Evolutionary conservation across 2,329 filamentous ascomycete species (phyloP).

Genomic region (Chaetomium sp.): DNA sequence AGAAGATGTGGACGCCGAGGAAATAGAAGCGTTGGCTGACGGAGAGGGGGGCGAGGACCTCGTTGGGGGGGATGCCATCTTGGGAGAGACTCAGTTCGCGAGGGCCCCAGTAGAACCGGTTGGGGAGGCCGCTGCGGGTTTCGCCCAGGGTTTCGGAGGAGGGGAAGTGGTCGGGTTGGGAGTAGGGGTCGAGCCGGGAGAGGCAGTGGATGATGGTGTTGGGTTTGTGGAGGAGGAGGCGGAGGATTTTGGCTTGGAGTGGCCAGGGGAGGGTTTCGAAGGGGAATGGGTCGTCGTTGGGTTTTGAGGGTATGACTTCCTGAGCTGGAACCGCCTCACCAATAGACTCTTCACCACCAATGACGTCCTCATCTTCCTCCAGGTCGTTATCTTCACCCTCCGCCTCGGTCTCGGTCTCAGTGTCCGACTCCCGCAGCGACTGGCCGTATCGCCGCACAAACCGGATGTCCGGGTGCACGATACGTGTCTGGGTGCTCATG

Average conservation of each 20-base stretch:
- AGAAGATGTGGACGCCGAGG: conserved; percentile 39
- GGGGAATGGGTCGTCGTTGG: neutral
- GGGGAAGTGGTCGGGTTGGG: conserved; percentile 7
- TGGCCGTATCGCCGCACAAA: conserved; percentile 8
- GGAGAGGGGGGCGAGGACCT: conserved; percentile 32
- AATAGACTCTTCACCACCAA: neutral
- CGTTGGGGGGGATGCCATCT: conserved; percentile 30
- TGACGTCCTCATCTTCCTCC: neutral
- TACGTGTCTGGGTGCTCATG: conserved; percentile 19
- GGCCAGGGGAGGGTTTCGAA: conserved; percentile 28
- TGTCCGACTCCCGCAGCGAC: neutral
- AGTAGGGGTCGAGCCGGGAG: conserved; percentile 37
- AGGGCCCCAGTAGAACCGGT: conserved; percentile 35
- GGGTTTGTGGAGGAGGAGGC: conserved; percentile 30
- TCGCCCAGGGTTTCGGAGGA: conserved; percentile 2
- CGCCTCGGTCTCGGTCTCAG: neutral
- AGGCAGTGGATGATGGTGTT: conserved; percentile 36
- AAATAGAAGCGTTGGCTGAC: conserved; percentile 38
- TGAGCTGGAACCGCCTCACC: no score
- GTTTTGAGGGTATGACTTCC: no score
- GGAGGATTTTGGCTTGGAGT: conserved; percentile 33
- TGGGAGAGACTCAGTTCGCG: conserved; percentile 28
- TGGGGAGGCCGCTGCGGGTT: conserved; percentile 25
- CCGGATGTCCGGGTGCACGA: conserved; percentile 28
- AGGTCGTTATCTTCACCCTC: neutral